These are phyloP conservation scores for Paralagenidium karlingii DNA, from an alignment of 352 stramenopile species.

Conservation along the genomic window DNA sequence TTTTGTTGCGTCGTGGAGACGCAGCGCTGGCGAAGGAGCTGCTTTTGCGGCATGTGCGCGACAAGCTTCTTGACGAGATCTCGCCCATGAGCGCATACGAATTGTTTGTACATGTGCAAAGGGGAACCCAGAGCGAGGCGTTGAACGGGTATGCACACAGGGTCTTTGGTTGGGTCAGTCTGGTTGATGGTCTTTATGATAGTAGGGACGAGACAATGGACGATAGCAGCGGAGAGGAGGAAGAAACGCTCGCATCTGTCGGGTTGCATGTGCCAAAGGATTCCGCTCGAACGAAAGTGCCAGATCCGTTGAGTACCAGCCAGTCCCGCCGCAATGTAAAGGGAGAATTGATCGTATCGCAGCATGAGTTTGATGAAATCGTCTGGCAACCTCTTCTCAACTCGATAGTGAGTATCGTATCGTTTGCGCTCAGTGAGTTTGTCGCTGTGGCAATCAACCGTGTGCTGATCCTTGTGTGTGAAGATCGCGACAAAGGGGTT, in stretches of 20 bases:
- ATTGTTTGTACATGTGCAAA: conserved; percentile 33
- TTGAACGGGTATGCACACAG: not conserved
- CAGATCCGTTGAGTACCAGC: not conserved
- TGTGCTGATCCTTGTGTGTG: conserved; percentile 3
- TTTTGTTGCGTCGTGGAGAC: conserved; percentile 44
- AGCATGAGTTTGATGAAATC: not conserved
- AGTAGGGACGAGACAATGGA: conserved; percentile 18
- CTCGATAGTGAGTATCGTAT: not conserved
- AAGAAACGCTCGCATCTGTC: conserved; percentile 6
- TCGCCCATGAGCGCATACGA: conserved; percentile 14
- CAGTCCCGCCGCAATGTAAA: not conserved
- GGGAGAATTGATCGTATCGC: not conserved
- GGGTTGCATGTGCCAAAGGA: no score
- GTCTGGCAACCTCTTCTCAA: not conserved
- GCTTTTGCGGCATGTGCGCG: conserved; percentile 33
- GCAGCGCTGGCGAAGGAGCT: conserved; percentile 27
- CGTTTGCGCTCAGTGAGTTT: not conserved
- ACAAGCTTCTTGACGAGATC: conserved; percentile 29
- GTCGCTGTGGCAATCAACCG: conserved; percentile 2
- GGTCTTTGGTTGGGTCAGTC: not conserved
- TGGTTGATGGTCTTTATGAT: conserved; percentile 11
- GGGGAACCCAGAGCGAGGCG: conserved; percentile 7
- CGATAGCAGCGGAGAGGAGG: conserved; percentile 23
- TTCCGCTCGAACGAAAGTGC: not conserved
- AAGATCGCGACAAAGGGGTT: conserved; percentile 22